Evolutionary conservation across 163 green algal species (phyloP).

Genomic region (Coccomyxa subellipsoidea): DNA sequence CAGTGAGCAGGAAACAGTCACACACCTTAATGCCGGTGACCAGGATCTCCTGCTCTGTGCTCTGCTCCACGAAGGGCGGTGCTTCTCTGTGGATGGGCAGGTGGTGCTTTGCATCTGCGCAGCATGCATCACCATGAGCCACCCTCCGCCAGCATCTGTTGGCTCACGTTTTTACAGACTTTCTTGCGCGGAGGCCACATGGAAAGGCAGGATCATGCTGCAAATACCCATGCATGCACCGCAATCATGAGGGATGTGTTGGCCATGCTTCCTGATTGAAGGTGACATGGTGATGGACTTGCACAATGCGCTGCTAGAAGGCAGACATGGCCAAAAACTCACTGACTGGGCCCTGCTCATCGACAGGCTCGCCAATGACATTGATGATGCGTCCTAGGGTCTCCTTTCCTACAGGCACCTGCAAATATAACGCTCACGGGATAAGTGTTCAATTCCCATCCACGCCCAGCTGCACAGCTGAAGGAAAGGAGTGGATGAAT

Average conservation of each 20-base stretch:
- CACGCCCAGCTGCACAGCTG: not conserved
- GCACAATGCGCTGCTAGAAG: not conserved
- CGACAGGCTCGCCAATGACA: constrained; percentile 98
- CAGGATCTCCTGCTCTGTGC: constrained; percentile 96
- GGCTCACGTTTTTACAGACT: no score
- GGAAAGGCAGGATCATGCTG: no score
- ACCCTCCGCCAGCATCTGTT: no score
- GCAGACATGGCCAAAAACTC: constrained; percentile 40
- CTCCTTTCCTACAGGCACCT: constrained; percentile 94
- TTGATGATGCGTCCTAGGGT: constrained; percentile 99
- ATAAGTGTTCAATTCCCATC: not conserved
- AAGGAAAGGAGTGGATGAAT: no score
- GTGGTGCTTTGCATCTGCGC: constrained; percentile 69
- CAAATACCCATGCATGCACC: no score
- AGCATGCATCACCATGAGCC: not conserved
- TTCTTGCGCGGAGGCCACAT: no score
- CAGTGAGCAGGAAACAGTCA: no score
- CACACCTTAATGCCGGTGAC: constrained; percentile 99
- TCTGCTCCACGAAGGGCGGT: constrained; percentile 93
- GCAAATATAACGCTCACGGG: constrained; percentile 8
- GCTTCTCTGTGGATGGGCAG: constrained; percentile 97
- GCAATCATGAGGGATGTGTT: no score
- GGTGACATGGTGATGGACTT: not conserved
- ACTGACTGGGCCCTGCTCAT: constrained; percentile 95
- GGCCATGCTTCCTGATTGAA: no score